A percentile compares a stretch with the other conserved stretches of the same genome.
Evolutionary conservation across 2,329 filamentous ascomycete genomes (phyloP).

Genomic region (Penicillium sp.): DNA sequence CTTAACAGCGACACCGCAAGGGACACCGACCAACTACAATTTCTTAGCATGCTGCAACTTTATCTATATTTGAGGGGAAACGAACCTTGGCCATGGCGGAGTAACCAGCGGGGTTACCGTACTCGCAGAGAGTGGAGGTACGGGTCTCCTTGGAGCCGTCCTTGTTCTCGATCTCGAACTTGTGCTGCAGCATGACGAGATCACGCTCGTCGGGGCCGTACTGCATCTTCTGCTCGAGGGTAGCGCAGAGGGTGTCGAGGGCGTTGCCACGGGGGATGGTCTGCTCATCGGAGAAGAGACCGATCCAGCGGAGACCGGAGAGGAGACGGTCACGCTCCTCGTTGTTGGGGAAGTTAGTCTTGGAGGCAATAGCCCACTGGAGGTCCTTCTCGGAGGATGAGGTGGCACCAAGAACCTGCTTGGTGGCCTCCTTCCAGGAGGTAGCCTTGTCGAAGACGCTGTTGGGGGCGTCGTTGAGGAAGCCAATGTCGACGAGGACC

Average conservation of each 20-base stretch:
- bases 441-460: slow-evolving; percentile 67
- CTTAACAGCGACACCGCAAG: slow-evolving; percentile 73
- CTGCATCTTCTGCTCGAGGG: slow-evolving; percentile 88
- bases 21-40: slow-evolving; percentile 62
- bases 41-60: neutral
- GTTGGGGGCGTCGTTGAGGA: slow-evolving; percentile 72
- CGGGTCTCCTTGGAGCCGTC: slow-evolving; percentile 75
- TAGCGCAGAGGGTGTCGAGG: slow-evolving; percentile 87
- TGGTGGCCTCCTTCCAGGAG: slow-evolving; percentile 82
- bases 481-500: slow-evolving; percentile 83
- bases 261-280: slow-evolving; percentile 76
- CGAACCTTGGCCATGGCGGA: slow-evolving; percentile 75
- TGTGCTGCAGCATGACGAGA: slow-evolving; percentile 66
- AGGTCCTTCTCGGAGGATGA: slow-evolving; percentile 70
- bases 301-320: slow-evolving; percentile 70
- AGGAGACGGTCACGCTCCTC: slow-evolving; percentile 72
- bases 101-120: slow-evolving; percentile 78
- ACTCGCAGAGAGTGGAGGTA: slow-evolving; percentile 79
- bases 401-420: slow-evolving; percentile 70
- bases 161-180: slow-evolving; percentile 79
- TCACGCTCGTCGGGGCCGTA: slow-evolving; percentile 82
- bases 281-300: slow-evolving; percentile 66
- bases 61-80: neutral
- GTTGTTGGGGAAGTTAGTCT: slow-evolving; percentile 69
- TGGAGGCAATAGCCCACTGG: slow-evolving; percentile 69